Base-by-base conservation (phyloP, 148 eudicot genomes). In the Linanthus parryae region DNA sequence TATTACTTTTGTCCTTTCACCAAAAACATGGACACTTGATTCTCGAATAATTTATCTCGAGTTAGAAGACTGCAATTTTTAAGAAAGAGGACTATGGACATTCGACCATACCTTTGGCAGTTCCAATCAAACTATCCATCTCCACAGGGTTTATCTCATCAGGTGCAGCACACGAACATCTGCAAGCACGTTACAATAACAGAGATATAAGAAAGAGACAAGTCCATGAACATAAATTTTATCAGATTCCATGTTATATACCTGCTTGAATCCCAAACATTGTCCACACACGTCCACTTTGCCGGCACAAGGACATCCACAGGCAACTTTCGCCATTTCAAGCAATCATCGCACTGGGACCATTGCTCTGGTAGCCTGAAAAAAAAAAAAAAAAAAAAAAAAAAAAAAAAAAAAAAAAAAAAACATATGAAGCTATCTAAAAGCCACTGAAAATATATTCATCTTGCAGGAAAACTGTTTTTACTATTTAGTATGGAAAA, bases 291-390 rank as follows among this genome's bases (percentile, higher is more conserved):
- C 8, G 78, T 63, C 99, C 99, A 92, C 55, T 70, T 84, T 54
- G 99, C 72, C 54, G 90, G 84, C 34, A 92, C 76, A 55, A 79
- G 85, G 75, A 81, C 62, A 48, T 83, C 71, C 43, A 61, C 63
- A 1, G 94, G 94, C 58, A 92, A 67, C 73, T 73, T 87, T 71
- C 94, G 80, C 96, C 96, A 84, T 70, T 84, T 82, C 31, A 58
- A 67, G 68, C 99, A 92, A 63, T 59, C 69, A 73, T 87, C 94
- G 68, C 98, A 92, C 65, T 81, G 96, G 57, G 78, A 88, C 94
- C 95, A 80, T 65, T 92, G 98, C 26, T 81, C 89, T 53, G 81
- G 83, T 57, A 70, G 81, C 71, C 97, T 85, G 73, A 12, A 73
- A n/a, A n/a, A n/a, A n/a, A n/a, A n/a, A n/a, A n/a, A n/a, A n/a